These are phyloP conservation scores for Amesomyces nigricolor DNA, from an alignment of 2,329 filamentous ascomycete species.

Conservation along the genomic window DNA sequence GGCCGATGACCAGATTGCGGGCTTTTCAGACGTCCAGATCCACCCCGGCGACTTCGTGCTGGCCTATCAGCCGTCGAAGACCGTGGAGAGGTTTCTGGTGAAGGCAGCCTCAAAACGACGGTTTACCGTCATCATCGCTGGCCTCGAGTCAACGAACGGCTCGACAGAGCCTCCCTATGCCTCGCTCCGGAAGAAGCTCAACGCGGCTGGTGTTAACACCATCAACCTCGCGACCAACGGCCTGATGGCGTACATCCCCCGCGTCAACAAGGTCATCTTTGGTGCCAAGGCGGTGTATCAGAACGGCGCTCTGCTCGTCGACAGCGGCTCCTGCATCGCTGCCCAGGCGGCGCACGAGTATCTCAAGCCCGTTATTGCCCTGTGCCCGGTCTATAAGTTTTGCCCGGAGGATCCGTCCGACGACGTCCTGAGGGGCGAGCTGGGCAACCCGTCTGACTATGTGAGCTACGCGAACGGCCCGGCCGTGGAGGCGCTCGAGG, in stretches of 20 bases:
- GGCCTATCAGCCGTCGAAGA: constrained; percentile 78
- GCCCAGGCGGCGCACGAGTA: constrained; percentile 79
- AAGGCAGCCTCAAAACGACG: constrained; percentile 83
- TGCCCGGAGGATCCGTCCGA: constrained; percentile 85
- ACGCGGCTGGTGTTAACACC: constrained; percentile 70
- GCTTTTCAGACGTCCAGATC: constrained; percentile 84
- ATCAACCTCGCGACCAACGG: constrained; percentile 80
- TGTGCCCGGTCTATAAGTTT: constrained; percentile 89
- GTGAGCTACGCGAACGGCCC: constrained; percentile 73
- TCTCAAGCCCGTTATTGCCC: constrained; percentile 77
- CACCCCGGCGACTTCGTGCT: constrained; percentile 90
- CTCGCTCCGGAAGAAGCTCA: constrained; percentile 70
- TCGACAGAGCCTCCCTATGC: constrained; percentile 39
- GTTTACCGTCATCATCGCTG: constrained; percentile 83
- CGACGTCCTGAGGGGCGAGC: constrained; percentile 76
- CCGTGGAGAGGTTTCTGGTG: constrained; percentile 83
- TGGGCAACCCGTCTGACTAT: constrained; percentile 72
- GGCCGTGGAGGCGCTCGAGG: constrained; percentile 65
- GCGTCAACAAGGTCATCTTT: constrained; percentile 91
- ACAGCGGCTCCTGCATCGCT: constrained; percentile 76
- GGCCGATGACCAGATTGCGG: constrained; percentile 88
- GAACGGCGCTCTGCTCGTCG: constrained; percentile 79
- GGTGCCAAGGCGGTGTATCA: constrained; percentile 82
- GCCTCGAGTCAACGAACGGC: constrained; percentile 46
- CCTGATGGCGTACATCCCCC: constrained; percentile 88